phyloP scores from a whole-genome alignment of 768 basidiomycete genomes.

The Erythrobasidium yunnanense region DNA sequence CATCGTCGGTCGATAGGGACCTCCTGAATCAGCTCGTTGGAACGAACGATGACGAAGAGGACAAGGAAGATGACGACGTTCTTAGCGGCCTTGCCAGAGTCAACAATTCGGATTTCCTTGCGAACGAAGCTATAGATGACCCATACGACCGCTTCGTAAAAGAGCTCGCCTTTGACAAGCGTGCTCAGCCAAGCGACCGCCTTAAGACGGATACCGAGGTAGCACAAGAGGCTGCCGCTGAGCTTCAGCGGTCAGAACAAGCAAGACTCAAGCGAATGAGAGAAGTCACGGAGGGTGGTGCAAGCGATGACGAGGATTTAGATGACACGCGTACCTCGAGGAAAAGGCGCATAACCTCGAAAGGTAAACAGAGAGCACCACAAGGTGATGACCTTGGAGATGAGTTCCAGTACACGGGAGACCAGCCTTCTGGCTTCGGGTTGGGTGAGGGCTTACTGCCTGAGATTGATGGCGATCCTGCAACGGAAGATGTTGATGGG shows the following conservation, averaged over 20 bases:
- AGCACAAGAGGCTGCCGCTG: slow-evolving; percentile 74
- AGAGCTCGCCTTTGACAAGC: slow-evolving; percentile 81
- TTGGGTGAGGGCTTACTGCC: no score
- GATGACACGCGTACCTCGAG: slow-evolving; percentile 19
- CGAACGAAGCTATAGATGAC: slow-evolving; percentile 41
- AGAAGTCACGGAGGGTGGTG: slow-evolving; percentile 48
- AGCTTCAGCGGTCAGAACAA: slow-evolving; percentile 73
- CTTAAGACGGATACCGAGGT: slow-evolving; percentile 94
- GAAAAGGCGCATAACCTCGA: slow-evolving; percentile 31
- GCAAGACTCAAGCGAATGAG: slow-evolving; percentile 69
- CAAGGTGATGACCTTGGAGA: slow-evolving; percentile 82
- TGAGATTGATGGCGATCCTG: slow-evolving; percentile 31
- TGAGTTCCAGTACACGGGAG: no score
- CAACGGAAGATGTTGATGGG: slow-evolving; percentile 33
- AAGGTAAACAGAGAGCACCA: slow-evolving; percentile 49
- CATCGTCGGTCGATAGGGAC: slow-evolving; percentile 34
- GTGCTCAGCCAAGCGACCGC: slow-evolving; percentile 85
- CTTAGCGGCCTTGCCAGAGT: not conserved
- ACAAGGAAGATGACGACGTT: not conserved
- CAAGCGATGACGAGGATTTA: not conserved
- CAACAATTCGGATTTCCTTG: not conserved
- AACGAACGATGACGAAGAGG: not conserved
- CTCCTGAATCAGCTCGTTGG: slow-evolving; percentile 39
- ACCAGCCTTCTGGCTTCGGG: no score
- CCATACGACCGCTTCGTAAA: slow-evolving; percentile 88